Base-by-base conservation (phyloP, 805 yeast genomes). In the Wickerhamiella kurtzmanii region DNA sequence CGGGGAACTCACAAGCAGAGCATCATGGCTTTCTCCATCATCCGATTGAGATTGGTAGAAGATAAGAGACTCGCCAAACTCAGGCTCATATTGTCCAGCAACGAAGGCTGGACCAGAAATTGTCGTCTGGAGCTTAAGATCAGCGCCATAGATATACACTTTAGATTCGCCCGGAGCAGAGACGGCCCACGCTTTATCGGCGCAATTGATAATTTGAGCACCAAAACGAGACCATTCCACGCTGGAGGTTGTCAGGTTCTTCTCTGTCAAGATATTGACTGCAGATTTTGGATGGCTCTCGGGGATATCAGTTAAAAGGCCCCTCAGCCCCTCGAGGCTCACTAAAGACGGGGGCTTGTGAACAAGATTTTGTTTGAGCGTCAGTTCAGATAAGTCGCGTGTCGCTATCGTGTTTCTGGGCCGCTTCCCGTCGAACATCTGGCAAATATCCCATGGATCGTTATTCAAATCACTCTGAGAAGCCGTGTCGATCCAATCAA, bases 1-100 rank as follows among this genome's bases (percentile, higher is more conserved):
- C 0, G 83, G 82, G 45, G 73, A 70, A 0, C 76, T 59, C 3
- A 75, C 66, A 0, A 71, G 66, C 5, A 77, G 57, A 8, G 70
- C 64, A 1, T 55, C 35, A 3, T 58, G 65, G 4, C 57, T 48
- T 0, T 65, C 17, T 1, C 48, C 54, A 50, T 68, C 5, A 2
- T 17, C 4, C n/a, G 38, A 61, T 15, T 18, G 22, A 5, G 41
- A 5, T 5, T 11, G 41, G 25, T 38, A 38, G 1, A 53, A 53
- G 0, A 62, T 60, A 38, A 74, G 50, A 1, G 62, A 53, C 0
- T 64, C 55, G 0, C 83, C 83, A 53, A 73, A 75, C 41, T 68
- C 49, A 1, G 54, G 19, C 8, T 51, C 39, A 21, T 39, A 56
- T 18, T 44, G 21, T 3, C 60, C 60, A 3, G 16, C 35, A 0